Evolutionary conservation across 202 grass and related monocot genomes (phyloP), one percentile per base, ranked within the genome.

Genomic region (Zoysia matrella): DNA sequence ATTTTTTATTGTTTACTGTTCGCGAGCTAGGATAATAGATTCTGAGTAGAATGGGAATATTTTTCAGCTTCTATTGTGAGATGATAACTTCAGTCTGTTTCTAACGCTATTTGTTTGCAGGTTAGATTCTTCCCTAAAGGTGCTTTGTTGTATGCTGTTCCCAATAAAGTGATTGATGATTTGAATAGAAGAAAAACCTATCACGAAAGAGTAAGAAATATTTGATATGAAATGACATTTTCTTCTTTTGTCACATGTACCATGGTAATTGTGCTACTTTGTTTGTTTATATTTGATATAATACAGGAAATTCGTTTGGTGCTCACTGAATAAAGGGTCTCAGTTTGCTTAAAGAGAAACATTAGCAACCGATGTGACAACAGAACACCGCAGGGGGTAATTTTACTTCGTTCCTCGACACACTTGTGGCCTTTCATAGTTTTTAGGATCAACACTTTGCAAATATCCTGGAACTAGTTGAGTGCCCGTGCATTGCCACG

Each of bases 281-380:
- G 48, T 71, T 54, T 40, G 49, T 60, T 57, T 81, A 30, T 47
- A 36, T 70, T 80, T 60, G 8, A 42, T 85, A 15, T 51, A 76
- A 47, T 75, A 72, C 63, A 99, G 92, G 74, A 99, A 90, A 71
- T 80, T 78, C 64, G 89, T 84, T 84, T 90, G 93, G 68, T 92
- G 94, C 51, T 87, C 93, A 67, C 65, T 99, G 69, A 92, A 88
- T 83, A 99, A 99, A 82, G 96, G 96, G 50, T 67, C 96, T 12
- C 87, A 99, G 76, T 99, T 94, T 71, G 91, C 92, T 83, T 18
- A 99, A 83, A 99, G 96, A 69, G 92, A 96, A 90, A 89, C 82
- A 13, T 81, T 92, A 58, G 93, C 91, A 44, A 99, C 30, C 30
- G 30, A 36, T 36, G 30, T 36, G 30, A 36, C 30, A 36, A 36